Conservation (phyloP, 1,284 basidiomycete species). For the Ceratobasidium sp. region DNA sequence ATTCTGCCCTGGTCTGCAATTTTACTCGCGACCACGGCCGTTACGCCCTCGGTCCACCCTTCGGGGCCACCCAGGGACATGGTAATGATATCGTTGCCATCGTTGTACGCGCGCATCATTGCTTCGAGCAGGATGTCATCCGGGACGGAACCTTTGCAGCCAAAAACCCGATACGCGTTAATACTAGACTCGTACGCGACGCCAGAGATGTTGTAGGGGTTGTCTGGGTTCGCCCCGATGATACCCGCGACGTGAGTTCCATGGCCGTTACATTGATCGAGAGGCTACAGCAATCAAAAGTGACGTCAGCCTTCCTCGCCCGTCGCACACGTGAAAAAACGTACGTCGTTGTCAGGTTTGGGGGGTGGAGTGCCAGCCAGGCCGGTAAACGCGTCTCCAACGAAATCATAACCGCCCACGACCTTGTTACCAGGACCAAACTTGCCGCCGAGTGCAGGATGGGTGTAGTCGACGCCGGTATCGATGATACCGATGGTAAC, state of each 20-base stretch:
- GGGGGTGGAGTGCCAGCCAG: too few species aligned
- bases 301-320: too few species aligned
- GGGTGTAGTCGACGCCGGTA: conserved; percentile 60
- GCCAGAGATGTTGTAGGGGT: conserved; percentile 51
- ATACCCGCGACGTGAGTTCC: conserved; percentile 57
- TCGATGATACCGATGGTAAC: conserved; percentile 60
- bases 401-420: conserved; percentile 59
- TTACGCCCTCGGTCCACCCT: conserved; percentile 55
- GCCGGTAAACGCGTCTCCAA: conserved; percentile 50
- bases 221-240: conserved; percentile 53
- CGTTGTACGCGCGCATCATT: conserved; percentile 50
- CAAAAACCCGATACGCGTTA: conserved; percentile 45
- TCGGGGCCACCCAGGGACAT: conserved; percentile 54
- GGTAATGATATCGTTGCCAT: conserved; percentile 58
- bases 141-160: conserved; percentile 20
- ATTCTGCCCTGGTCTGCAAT: conserved; percentile 54
- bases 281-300: conserved; percentile 34
- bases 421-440: conserved; percentile 59
- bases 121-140: conserved; percentile 47
- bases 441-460: conserved; percentile 60
- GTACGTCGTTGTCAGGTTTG: conserved; percentile 23
- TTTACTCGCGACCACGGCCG: conserved; percentile 54
- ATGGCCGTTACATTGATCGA: conserved; percentile 56
- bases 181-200: conserved; percentile 36
- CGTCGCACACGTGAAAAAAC: too few species aligned